Evolutionary conservation across 1,284 basidiomycete genomes (phyloP).

Genomic region (Pascua sp.): DNA sequence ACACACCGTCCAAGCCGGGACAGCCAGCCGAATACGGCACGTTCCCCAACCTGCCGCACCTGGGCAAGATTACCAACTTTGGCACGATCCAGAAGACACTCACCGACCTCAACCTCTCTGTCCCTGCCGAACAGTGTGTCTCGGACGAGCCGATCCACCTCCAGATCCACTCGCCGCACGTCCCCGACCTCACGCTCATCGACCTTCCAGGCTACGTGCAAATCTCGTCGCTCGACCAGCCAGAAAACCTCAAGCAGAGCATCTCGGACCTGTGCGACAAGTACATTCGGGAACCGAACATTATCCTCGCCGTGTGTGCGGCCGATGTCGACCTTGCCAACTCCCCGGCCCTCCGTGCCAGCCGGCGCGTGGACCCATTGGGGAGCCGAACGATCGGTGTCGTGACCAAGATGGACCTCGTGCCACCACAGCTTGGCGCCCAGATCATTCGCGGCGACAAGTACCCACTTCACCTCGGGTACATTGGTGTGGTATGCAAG

Average conservation of each 20-base stretch:
- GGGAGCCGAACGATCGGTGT: slow-evolving; percentile 95
- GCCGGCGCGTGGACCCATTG: slow-evolving; percentile 88
- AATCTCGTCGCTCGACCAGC: slow-evolving; percentile 91
- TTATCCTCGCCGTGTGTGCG: slow-evolving; percentile 95
- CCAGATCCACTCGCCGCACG: slow-evolving; percentile 89
- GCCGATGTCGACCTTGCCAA: slow-evolving; percentile 99
- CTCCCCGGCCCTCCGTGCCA: slow-evolving; percentile 89
- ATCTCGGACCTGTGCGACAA: slow-evolving; percentile 85
- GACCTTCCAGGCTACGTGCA: slow-evolving; percentile 98
- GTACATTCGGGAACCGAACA: slow-evolving; percentile 96
- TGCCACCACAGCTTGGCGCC: slow-evolving; percentile 77
- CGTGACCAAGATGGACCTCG: slow-evolving; percentile 98
- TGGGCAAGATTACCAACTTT: slow-evolving; percentile 89
- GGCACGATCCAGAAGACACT: slow-evolving; percentile 84
- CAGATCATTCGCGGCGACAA: slow-evolving; percentile 80
- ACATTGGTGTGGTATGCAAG: slow-evolving; percentile 95
- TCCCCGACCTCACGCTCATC: slow-evolving; percentile 94
- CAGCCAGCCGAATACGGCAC: slow-evolving; percentile 81
- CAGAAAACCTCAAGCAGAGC: slow-evolving; percentile 89
- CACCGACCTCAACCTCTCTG: slow-evolving; percentile 90
- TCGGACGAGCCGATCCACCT: slow-evolving; percentile 95
- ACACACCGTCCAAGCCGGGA: slow-evolving; percentile 63
- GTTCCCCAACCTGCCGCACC: slow-evolving; percentile 66
- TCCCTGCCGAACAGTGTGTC: slow-evolving; percentile 81
- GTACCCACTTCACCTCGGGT: slow-evolving; percentile 96